Conservation (phyloP, 2,329 filamentous ascomycete species). For the Colletotrichum lini region DNA sequence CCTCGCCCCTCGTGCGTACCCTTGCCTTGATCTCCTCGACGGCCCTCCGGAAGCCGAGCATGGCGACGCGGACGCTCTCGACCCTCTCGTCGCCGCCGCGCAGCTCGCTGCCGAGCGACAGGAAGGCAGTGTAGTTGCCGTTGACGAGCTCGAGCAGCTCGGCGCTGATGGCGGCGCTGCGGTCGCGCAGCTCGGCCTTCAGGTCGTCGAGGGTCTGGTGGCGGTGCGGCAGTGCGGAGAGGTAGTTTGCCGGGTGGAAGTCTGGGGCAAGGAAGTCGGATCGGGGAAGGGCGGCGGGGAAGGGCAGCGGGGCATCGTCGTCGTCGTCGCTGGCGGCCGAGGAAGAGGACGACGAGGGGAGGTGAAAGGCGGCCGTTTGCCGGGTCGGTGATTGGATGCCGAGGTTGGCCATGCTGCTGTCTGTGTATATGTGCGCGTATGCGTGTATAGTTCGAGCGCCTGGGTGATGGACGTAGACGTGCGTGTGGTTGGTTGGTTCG, state of each 20-base stretch:
- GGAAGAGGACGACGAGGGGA: conserved; percentile 58
- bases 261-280: conserved; percentile 82
- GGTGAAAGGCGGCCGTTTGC: conserved; percentile 54
- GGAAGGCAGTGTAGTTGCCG: conserved; percentile 91
- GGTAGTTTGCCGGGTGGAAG: conserved; percentile 87
- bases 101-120: conserved; percentile 85
- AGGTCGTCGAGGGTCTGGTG: conserved; percentile 98
- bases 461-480: background rate
- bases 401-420: conserved; percentile 47
- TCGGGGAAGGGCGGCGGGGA: conserved; percentile 87
- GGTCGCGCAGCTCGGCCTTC: conserved; percentile 85
- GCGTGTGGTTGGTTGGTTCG: conserved; percentile 39
- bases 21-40: conserved; percentile 80
- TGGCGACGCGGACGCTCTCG: conserved; percentile 88
- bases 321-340: conserved; percentile 52
- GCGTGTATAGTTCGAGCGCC: too few species aligned
- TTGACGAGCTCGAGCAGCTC: conserved; percentile 97
- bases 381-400: conserved; percentile 41
- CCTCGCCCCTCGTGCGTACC: conserved; percentile 74
- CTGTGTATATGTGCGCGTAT: background rate
- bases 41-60: conserved; percentile 88
- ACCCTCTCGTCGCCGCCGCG: conserved; percentile 92
- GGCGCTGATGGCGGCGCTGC: conserved; percentile 83
- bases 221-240: conserved; percentile 84
- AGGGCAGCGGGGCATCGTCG: conserved; percentile 80